Conservation (phyloP, 164 flowering plant species). For the Chimonanthus salicifolius region DNA sequence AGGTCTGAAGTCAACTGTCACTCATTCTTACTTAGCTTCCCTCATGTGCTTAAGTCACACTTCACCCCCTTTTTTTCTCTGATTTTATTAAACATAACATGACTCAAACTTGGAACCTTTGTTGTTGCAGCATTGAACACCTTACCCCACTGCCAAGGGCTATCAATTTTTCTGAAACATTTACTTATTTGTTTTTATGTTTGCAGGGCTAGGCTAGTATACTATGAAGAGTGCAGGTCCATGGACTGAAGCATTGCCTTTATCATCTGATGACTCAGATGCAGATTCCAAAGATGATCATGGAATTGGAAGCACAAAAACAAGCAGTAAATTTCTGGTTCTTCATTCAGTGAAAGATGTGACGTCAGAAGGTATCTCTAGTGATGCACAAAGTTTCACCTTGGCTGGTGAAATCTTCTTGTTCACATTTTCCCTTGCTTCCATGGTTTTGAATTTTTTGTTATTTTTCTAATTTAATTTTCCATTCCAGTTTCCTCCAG, state of each 20-base stretch:
- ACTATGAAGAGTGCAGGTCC: not conserved
- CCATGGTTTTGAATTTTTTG: not conserved
- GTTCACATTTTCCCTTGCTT: not conserved
- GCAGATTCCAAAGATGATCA: not conserved
- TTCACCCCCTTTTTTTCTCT: too few relatives aligned
- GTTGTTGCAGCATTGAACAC: too few relatives aligned
- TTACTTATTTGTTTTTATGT: too few relatives aligned
- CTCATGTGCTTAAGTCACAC: too few relatives aligned
- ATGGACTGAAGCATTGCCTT: not conserved
- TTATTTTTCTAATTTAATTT: too few relatives aligned
- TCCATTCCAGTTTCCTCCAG: too few relatives aligned
- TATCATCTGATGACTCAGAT: constrained; percentile 1
- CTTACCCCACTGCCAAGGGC: too few relatives aligned
- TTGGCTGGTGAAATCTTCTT: not conserved
- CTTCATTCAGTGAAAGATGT: not conserved
- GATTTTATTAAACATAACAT: too few relatives aligned
- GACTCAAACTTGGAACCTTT: too few relatives aligned
- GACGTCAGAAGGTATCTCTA: not conserved
- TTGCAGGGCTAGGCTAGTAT: not conserved
- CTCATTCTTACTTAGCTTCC: too few relatives aligned
- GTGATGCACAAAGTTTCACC: not conserved
- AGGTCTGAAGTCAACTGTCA: too few relatives aligned
- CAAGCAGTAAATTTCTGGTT: not conserved
- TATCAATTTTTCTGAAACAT: too few relatives aligned
- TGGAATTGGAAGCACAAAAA: not conserved